Conservation (phyloP, 768 basidiomycete species). For the Suillus paluster region DNA sequence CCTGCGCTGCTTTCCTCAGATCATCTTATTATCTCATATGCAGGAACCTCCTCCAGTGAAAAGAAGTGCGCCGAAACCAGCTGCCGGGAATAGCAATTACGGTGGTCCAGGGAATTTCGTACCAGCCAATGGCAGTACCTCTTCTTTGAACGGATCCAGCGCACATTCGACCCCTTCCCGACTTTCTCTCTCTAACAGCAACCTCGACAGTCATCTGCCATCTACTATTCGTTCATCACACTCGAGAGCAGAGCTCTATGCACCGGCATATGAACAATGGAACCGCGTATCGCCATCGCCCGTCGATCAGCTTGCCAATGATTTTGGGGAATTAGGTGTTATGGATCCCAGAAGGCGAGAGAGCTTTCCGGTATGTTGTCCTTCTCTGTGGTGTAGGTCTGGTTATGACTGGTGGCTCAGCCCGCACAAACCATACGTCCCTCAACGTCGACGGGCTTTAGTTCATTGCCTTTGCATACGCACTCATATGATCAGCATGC, state of each 20-base stretch:
- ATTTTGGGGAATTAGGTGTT: slow-evolving; percentile 69
- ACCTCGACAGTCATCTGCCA: slow-evolving; percentile 56
- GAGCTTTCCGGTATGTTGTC: slow-evolving; percentile 57
- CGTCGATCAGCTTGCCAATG: slow-evolving; percentile 60
- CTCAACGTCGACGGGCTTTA: slow-evolving; percentile 39
- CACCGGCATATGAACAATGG: slow-evolving; percentile 70
- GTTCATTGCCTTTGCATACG: slow-evolving; percentile 38
- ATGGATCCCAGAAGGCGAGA: slow-evolving; percentile 55
- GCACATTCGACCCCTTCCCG: slow-evolving; percentile 15
- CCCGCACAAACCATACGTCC: slow-evolving; percentile 42
- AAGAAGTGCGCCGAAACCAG: slow-evolving; percentile 54
- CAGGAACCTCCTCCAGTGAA: slow-evolving; percentile 84
- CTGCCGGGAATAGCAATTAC: slow-evolving; percentile 63
- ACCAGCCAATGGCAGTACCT: slow-evolving; percentile 46
- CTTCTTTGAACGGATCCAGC: slow-evolving; percentile 29
- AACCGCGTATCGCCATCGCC: slow-evolving; percentile 38
- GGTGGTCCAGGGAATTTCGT: slow-evolving; percentile 80
- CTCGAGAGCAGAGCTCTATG: slow-evolving; percentile 72
- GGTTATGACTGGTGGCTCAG: slow-evolving; percentile 27
- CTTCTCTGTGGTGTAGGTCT: slow-evolving; percentile 13
- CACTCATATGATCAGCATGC: slow-evolving; percentile 44
- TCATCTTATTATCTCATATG: background rate
- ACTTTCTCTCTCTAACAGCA: slow-evolving; percentile 28
- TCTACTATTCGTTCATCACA: slow-evolving; percentile 65
- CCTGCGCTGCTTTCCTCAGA: slow-evolving; percentile 11